phyloP scores from a whole-genome alignment of 1,139 yeast genomes.

The Taiozyma onychis region DNA sequence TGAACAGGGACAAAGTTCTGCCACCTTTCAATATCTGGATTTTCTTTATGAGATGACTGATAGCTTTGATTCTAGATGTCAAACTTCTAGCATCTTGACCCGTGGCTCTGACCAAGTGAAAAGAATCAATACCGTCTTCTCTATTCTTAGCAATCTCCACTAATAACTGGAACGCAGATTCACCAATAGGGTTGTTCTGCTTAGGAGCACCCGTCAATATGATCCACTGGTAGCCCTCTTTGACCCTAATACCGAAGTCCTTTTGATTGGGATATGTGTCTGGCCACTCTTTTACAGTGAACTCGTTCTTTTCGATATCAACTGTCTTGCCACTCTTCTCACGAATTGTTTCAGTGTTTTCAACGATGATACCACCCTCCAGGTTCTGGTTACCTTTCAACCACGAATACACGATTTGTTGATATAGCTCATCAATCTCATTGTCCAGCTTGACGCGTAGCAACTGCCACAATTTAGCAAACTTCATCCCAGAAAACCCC shows the following conservation, averaged over 20 bases:
- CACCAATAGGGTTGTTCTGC: slow-evolving; percentile 36
- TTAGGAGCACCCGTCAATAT: slow-evolving; percentile 36
- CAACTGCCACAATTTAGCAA: slow-evolving; percentile 29
- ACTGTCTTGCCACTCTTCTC: slow-evolving; percentile 2
- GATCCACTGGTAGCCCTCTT: slow-evolving; percentile 36
- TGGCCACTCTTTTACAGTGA: background rate
- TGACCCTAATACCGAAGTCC: slow-evolving; percentile 24
- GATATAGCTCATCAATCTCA: slow-evolving; percentile 25
- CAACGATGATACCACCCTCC: slow-evolving; percentile 6
- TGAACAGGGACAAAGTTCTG: slow-evolving; percentile 45
- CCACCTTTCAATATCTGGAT: slow-evolving; percentile 36
- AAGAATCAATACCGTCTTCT: slow-evolving; percentile 50
- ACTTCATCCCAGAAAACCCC: slow-evolving; percentile 26
- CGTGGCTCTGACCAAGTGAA: slow-evolving; percentile 48
- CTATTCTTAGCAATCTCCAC: slow-evolving; percentile 49
- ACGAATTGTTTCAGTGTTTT: background rate
- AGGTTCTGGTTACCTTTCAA: slow-evolving; percentile 21
- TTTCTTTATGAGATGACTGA: slow-evolving; percentile 44
- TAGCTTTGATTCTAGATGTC: slow-evolving; percentile 52
- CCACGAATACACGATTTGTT: slow-evolving; percentile 31
- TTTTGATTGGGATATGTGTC: background rate
- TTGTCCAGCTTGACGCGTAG: slow-evolving; percentile 11
- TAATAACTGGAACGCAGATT: slow-evolving; percentile 37
- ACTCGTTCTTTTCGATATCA: background rate
- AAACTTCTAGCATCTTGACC: slow-evolving; percentile 71